Base-by-base conservation (phyloP, 345 rosid genomes). In the Melaleuca quinquenervia region DNA sequence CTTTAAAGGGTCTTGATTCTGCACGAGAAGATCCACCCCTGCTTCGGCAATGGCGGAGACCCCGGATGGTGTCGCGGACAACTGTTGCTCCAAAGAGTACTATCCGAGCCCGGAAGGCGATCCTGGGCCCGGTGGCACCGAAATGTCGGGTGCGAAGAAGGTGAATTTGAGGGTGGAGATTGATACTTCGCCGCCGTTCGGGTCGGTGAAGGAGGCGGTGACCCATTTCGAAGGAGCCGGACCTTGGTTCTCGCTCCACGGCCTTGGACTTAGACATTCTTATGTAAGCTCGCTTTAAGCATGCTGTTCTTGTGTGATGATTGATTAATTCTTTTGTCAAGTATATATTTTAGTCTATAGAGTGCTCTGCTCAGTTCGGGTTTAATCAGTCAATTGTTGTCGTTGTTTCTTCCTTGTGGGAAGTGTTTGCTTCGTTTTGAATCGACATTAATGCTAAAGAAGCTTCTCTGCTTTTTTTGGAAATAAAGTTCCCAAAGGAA, bases 171-270 rank as follows among this genome's bases (percentile, higher is more conserved):
- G 98, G 88, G 99, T 95, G 13, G 99, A 95, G 91, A 95, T 97
- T 24, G 99, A 97, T 44, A 97, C 99, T 24, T 96, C 98, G 56
- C 97, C 94, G 6, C 99, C 98, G 1, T 97, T 96, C 62, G 98
- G 94, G 13, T 97, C 99, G 1, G 98, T 97, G 83, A 93, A 95
- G 88, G 99, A 97, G 89, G 99, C 98, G 0, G 98, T 97, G 85
- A 93, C 93, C 41, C 94, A 95, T 44, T 97, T 97, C 82, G 98
- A 98, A 55, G 98, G 98, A 76, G 93, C 94, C 87, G 98, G 96
- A 18, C 89, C 94, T 26, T 95, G 98, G 98, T 88, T 92, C 84
- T 96, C 96, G 26, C 92, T 91, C 75, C 92, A 89, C 84, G 92
- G 91, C 88, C 89, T 95, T 56, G 91, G 91, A 27, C 92, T 91